Evolutionary conservation across 352 stramenopile genomes (phyloP), one percentile per base, ranked within the genome.

Genomic region (Globisporangium sylvaticum): DNA sequence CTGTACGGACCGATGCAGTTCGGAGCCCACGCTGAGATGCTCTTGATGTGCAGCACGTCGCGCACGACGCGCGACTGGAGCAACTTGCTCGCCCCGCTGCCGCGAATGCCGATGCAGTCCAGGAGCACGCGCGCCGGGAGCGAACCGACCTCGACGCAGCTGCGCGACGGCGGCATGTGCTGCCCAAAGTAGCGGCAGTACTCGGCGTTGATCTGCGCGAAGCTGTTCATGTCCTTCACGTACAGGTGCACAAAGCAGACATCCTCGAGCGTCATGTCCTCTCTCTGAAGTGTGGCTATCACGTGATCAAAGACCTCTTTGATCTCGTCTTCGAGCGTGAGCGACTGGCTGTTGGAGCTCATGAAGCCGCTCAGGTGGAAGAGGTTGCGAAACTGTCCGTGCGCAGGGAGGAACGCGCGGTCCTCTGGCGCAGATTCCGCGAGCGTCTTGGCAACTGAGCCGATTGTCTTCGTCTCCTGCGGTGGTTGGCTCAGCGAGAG

Each of bases 1-100:
- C 93, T 98, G 80, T 99, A 99, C 3, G 98, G 98, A 2, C 98
- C 98, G 67, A 99, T 99, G 81, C 97, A 99, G 42, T 98, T 93
- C 0, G 98, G 98, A 5, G 97, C 98, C 97, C 97, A 99, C 24
- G 88, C 72, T 3, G 93, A 99, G 57, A 99, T 90, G 64, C 96
- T 99, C 74, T 97, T 92, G 18, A 99, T 92, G 62, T 99, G 96
- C 24, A 99, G 76, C 56, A 97, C 94, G 61, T 98, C 82, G 32
- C 87, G 81, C 39, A 78, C 73, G 37, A 90, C 73, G 25, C 83
- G 81, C 29, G 82, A 60, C n/a, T 76, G 70, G n/a, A 80, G 73
- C 55, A 87, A 56, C 66, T 92, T 92, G 70, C 82, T 76, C 32
- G 67, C 63, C 1, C 85, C 87, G 67, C 84, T 91, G 3, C 88